Percentiles rank a stretch among this genome's conserved stretches.
These are phyloP conservation scores for Trichoderma sp. DNA, from an alignment of 2,329 filamentous ascomycete genomes.

Conservation along the genomic window DNA sequence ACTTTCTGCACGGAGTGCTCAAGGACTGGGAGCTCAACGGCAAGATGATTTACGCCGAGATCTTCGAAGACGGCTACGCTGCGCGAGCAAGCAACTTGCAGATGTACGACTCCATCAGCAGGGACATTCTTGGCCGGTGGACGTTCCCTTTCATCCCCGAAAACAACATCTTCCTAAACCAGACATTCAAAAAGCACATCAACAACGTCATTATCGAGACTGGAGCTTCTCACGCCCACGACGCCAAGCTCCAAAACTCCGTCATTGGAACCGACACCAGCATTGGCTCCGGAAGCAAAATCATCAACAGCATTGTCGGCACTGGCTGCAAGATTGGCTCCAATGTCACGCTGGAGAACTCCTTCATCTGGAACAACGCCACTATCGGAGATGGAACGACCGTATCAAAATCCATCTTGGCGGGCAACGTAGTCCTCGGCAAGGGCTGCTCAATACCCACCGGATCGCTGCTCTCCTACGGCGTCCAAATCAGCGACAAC, in stretches of 20 bases:
- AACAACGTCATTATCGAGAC: conserved; percentile 78
- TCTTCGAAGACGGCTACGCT: conserved; percentile 81
- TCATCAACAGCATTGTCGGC: conserved; percentile 80
- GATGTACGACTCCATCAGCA: conserved; percentile 86
- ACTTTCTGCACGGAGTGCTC: conserved; percentile 88
- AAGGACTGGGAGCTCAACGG: conserved; percentile 98
- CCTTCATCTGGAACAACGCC: conserved; percentile 87
- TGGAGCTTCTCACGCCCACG: conserved; percentile 72
- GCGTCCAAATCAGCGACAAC: conserved; percentile 70
- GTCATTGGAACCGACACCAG: conserved; percentile 77
- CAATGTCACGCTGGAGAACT: conserved; percentile 76
- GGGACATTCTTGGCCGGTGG: conserved; percentile 85
- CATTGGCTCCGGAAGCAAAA: conserved; percentile 71
- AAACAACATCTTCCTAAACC: conserved; percentile 77
- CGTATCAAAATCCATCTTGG: conserved; percentile 75
- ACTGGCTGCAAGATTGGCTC: conserved; percentile 83
- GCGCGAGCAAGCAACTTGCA: conserved; percentile 84
- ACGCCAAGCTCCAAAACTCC: conserved; percentile 70
- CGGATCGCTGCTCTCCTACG: conserved; percentile 79
- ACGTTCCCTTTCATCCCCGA: conserved; percentile 88
- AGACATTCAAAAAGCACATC: conserved; percentile 73
- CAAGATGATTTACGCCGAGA: conserved; percentile 92
- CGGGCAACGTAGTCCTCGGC: conserved; percentile 71
- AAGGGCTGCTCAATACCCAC: conserved; percentile 68
- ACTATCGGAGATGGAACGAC: conserved; percentile 74